These are phyloP conservation scores for Pleurotus djamor DNA, from an alignment of 768 basidiomycete genomes.

Conservation along the genomic window DNA sequence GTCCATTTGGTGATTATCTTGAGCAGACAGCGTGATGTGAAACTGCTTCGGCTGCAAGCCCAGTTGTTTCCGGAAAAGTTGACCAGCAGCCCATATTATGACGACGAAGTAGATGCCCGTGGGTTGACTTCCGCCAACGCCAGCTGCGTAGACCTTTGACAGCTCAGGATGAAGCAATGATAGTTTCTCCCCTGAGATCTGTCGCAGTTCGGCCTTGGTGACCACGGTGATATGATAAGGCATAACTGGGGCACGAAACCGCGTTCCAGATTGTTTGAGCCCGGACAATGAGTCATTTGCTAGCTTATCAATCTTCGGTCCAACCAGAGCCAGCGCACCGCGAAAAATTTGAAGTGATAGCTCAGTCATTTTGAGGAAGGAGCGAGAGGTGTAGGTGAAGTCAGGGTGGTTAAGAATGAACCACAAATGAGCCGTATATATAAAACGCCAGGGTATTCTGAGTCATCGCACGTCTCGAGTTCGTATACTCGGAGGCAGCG, in stretches of 20 bases:
- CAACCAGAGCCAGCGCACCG: constrained; percentile 4
- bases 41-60: constrained; percentile 54
- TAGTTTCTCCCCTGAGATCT: constrained; percentile 18
- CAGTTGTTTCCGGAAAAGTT: constrained; percentile 44
- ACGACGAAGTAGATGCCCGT: constrained; percentile 42
- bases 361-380: no score
- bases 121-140: constrained; percentile 32
- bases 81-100: constrained; percentile 54
- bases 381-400: no score
- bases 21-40: constrained; percentile 45
- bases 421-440: no score
- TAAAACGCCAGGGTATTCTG: no score
- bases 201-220: constrained; percentile 36
- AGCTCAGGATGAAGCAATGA: constrained; percentile 20
- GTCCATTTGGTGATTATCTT: constrained; percentile 40
- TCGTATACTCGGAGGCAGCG: no score
- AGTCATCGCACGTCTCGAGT: no score
- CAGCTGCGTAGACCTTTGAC: constrained; percentile 30
- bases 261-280: not conserved
- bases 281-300: not conserved
- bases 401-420: no score
- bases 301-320: constrained; percentile 1
- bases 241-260: not conserved
- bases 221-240: constrained; percentile 38
- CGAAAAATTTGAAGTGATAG: constrained; percentile 1